Evolutionary conservation across 2,329 filamentous ascomycete species (phyloP).

Genomic region (Xylariaceae sp.): DNA sequence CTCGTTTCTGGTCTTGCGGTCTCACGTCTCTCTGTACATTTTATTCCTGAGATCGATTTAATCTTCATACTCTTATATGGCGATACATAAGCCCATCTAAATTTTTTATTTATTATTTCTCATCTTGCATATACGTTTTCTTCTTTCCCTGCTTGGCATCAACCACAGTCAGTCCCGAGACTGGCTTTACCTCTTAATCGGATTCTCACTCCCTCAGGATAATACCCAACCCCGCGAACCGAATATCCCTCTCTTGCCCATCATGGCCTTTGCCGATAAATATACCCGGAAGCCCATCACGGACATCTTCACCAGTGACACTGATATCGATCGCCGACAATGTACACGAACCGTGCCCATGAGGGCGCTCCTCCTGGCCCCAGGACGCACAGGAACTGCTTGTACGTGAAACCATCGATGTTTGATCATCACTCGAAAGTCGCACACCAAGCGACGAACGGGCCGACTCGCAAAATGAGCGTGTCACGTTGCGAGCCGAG

Average conservation of each 20-base stretch:
- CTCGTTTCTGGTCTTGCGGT: conserved; percentile 3
- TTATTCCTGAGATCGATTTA: background rate
- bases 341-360: conserved; percentile 64
- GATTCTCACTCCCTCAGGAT: background rate
- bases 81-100: conserved; percentile 3
- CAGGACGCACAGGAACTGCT: conserved; percentile 65
- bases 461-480: background rate
- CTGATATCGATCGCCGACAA: conserved; percentile 61
- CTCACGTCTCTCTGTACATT: background rate
- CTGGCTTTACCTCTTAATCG: background rate
- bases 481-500: background rate
- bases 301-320: conserved; percentile 60
- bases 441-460: background rate
- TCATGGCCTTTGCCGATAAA: conserved; percentile 29
- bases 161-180: background rate
- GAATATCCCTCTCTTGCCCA: conserved; percentile 4
- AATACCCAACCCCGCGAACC: background rate
- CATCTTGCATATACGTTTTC: background rate
- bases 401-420: conserved; percentile 42
- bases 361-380: conserved; percentile 64
- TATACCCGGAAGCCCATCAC: conserved; percentile 43
- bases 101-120: background rate
- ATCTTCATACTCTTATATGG: background rate
- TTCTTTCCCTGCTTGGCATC: background rate
- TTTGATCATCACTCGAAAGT: background rate